A percentile compares a stretch with the other conserved stretches of the same genome.
phyloP scores from a whole-genome alignment of 352 stramenopile genomes.

The Globisporangium camurandrum region DNA sequence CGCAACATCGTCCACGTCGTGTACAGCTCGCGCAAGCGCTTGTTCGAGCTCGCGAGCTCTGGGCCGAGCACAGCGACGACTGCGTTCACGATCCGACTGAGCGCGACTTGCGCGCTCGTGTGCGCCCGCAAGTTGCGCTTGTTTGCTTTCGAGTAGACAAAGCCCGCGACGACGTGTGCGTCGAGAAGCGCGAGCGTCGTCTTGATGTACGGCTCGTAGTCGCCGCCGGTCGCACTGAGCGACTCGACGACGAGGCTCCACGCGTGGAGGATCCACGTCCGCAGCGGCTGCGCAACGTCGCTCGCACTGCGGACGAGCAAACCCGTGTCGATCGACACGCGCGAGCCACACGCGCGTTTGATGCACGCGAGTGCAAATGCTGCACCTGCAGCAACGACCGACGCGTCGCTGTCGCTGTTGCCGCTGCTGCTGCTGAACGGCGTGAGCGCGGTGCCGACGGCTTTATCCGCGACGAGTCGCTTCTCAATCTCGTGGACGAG shows the following conservation, averaged over 20 bases:
- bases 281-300: conserved; percentile 66
- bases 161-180: conserved; percentile 63
- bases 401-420: conserved; percentile 31
- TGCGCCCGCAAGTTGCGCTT: conserved; percentile 44
- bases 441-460: conserved; percentile 9
- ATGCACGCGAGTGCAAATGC: conserved; percentile 77
- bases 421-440: conserved; percentile 20
- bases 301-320: conserved; percentile 66
- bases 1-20: conserved; percentile 67
- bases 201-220: conserved; percentile 79
- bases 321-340: conserved; percentile 63
- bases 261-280: conserved; percentile 76
- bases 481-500: conserved; percentile 72
- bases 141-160: conserved; percentile 61
- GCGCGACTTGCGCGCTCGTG: conserved; percentile 44
- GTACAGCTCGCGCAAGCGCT: conserved; percentile 57
- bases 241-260: conserved; percentile 83
- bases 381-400: conserved; percentile 45
- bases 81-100: conserved; percentile 60
- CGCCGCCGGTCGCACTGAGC: conserved; percentile 55
- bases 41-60: conserved; percentile 31
- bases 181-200: conserved; percentile 72
- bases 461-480: conserved; percentile 47
- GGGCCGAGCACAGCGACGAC: conserved; percentile 57
- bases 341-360: conserved; percentile 68